Percentiles rank a stretch among this genome's conserved stretches.
Conservation (phyloP, 768 basidiomycete species). For the Termitomyces sp. region DNA sequence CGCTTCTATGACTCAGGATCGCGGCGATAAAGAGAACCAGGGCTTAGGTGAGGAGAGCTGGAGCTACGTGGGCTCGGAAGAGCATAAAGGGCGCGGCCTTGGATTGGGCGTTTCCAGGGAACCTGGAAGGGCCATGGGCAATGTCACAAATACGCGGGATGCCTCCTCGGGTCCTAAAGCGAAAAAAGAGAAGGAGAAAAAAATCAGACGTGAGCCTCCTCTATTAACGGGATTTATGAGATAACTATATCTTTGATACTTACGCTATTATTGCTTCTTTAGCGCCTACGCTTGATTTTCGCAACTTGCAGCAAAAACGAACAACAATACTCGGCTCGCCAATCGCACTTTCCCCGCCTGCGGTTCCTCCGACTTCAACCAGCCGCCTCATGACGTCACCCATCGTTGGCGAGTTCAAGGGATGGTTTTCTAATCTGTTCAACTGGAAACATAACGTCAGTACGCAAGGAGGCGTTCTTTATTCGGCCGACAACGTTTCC, state of each 20-base stretch:
- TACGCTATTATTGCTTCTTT: not conserved
- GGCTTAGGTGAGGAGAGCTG: constrained; percentile 35
- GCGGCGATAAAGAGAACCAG: constrained; percentile 45
- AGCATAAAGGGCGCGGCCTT: constrained; percentile 27
- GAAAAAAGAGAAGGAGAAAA: constrained; percentile 54
- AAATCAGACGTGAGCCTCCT: constrained; percentile 44
- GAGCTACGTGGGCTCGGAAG: constrained; percentile 36
- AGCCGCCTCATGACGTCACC: constrained; percentile 54
- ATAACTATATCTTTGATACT: not conserved
- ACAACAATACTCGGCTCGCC: constrained; percentile 51
- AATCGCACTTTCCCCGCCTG: constrained; percentile 38
- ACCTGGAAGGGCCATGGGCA: constrained; percentile 52
- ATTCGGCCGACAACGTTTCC: constrained; percentile 54
- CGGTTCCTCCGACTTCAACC: constrained; percentile 32
- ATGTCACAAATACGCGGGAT: constrained; percentile 38
- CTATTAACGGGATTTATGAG: constrained; percentile 3
- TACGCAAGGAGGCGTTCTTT: constrained; percentile 40
- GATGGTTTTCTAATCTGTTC: constrained; percentile 96
- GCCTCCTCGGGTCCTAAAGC: constrained; percentile 25
- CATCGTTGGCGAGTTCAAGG: constrained; percentile 81
- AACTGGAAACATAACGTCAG: constrained; percentile 74
- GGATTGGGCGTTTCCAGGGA: constrained; percentile 35
- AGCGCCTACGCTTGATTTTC: constrained; percentile 61
- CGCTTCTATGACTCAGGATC: constrained; percentile 17
- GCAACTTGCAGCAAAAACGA: constrained; percentile 45